Evolutionary conservation across 2,329 filamentous ascomycete genomes (phyloP).

Genomic region (Harringtonia aguacate): DNA sequence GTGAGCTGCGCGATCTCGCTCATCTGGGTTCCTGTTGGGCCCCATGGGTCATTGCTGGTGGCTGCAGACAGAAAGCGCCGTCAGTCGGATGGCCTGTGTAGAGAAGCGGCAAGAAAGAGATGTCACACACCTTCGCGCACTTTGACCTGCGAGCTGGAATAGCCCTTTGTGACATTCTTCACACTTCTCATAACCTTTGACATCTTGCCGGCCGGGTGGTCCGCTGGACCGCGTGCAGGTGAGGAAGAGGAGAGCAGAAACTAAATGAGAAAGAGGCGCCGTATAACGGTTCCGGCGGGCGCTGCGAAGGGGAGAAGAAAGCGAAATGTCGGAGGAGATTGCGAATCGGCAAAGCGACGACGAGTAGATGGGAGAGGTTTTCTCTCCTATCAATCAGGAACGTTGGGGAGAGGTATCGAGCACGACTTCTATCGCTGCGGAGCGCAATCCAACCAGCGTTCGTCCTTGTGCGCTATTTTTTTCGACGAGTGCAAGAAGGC

Average conservation of each 20-base stretch:
- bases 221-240: constrained; percentile 1
- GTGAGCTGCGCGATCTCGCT: constrained; percentile 96
- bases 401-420: neutral
- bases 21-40: constrained; percentile 96
- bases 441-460: too few species aligned
- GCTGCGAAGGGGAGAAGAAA: too few species aligned
- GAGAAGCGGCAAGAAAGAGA: neutral
- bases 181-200: constrained; percentile 95
- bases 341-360: too few species aligned
- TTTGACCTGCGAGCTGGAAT: constrained; percentile 93
- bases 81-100: neutral
- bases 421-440: neutral
- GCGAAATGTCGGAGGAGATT: too few species aligned
- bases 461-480: too few species aligned
- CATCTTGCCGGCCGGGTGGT: constrained; percentile 46
- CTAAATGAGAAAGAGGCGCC: neutral
- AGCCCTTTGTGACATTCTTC: constrained; percentile 99
- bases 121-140: constrained; percentile 77
- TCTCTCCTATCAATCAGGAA: too few species aligned
- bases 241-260: neutral
- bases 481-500: too few species aligned
- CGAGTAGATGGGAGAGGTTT: too few species aligned
- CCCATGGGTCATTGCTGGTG: constrained; percentile 98
- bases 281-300: too few species aligned
- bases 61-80: constrained; percentile 43